Base-by-base conservation (phyloP, 1,284 basidiomycete species). In the Psilocybe mexicana region DNA sequence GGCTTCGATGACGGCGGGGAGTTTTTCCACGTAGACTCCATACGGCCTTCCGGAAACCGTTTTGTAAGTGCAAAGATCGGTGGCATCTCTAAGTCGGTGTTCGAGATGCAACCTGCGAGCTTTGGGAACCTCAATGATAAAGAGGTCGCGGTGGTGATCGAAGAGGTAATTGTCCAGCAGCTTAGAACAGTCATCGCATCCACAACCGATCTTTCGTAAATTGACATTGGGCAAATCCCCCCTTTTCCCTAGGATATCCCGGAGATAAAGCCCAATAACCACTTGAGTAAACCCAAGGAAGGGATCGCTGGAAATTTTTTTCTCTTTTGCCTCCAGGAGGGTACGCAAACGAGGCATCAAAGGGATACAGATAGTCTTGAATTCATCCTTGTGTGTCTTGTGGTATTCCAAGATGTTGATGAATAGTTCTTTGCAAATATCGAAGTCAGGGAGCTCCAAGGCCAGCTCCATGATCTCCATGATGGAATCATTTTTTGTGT, bases 201-300 rank as follows among this genome's bases (percentile, higher is more conserved):
- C 69, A 57, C 72, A 73, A 0, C 69, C 70, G 18, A 74, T 58
- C 48, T 65, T 68, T 11, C 49, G 30, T n/a, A 51, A 11, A 12
- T 42, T 40, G 8, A 42, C 23, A 40, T 36, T 45, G 51, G 6
- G 57, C 53, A 33, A 11, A 24, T 45, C 10, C 25, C 45, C 42
- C 51, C 59, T 65, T 12, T 61, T 45, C 18, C 67, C 68, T 5
- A 72, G 61, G 12, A 69, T 47, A 33, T 68, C 53, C 6, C 57
- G 55, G 33, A 73, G 58, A 44, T 70, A 69, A 6, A 45, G 43
- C 7, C 59, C 64, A 38, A 72, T 62, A 11, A 70, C 46, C 14
- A 63, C 57, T 33, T 62, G 61, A 5, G 68, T 43, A 36, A 71
- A 65, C 11, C 64, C 58, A 36, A 46, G 36, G 49, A 70, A 70